A percentile compares a stretch with the other conserved stretches of the same genome.
Conservation (phyloP, 208 protist genomes). For the Leishmania aethiopica region DNA sequence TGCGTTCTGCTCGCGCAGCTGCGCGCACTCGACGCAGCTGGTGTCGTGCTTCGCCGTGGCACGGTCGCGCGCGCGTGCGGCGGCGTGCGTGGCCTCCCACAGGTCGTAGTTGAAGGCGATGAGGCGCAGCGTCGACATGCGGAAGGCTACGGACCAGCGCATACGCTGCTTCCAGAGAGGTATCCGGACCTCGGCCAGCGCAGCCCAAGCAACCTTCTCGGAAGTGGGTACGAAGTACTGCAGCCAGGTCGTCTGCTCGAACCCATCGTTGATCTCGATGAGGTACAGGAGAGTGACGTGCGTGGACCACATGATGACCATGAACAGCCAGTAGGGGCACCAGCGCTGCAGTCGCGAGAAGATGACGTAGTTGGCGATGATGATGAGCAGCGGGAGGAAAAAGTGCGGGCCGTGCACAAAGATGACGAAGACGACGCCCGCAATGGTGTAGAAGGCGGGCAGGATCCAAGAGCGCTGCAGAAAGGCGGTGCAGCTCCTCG, state of each 20-base stretch:
- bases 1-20: slow-evolving; percentile 27
- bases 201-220: too few relatives aligned
- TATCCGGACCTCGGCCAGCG: too few relatives aligned
- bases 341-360: slow-evolving; percentile 38
- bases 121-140: slow-evolving; percentile 82
- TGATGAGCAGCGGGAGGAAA: slow-evolving; percentile 32
- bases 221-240: slow-evolving; percentile 11
- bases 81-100: slow-evolving; percentile 39
- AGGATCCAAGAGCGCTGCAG: neutral
- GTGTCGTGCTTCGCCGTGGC: slow-evolving; percentile 33
- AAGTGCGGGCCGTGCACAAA: slow-evolving; percentile 38
- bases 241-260: slow-evolving; percentile 29
- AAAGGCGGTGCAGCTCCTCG: neutral
- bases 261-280: slow-evolving; percentile 28
- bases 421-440: slow-evolving; percentile 27
- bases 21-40: slow-evolving; percentile 43
- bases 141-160: slow-evolving; percentile 70
- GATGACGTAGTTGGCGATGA: slow-evolving; percentile 41
- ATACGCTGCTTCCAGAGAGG: slow-evolving; percentile 26
- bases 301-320: slow-evolving; percentile 51
- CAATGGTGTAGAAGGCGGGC: slow-evolving; percentile 28
- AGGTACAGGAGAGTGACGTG: slow-evolving; percentile 49
- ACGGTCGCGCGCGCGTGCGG: slow-evolving; percentile 23
- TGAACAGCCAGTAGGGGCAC: slow-evolving; percentile 51
- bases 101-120: slow-evolving; percentile 82